Evolutionary conservation across 371 early-diverging fungal species (phyloP).

Genomic region (Nematocida major): DNA sequence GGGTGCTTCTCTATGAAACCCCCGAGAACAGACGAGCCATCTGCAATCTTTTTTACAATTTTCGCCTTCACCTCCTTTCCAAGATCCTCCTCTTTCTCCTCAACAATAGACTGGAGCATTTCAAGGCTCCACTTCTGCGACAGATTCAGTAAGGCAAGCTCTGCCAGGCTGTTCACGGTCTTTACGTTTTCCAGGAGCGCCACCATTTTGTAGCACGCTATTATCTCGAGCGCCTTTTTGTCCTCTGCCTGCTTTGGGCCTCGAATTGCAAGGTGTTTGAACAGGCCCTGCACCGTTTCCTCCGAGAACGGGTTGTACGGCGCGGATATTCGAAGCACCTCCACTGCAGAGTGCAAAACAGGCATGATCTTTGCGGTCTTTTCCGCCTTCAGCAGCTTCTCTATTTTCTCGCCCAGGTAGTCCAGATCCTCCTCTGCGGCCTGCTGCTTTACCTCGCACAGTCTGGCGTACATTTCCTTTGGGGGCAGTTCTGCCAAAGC

Average conservation of each 20-base stretch:
- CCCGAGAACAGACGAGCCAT: constrained; percentile 3
- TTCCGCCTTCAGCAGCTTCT: background rate
- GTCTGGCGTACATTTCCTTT: constrained; percentile 6
- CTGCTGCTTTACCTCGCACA: constrained; percentile 28
- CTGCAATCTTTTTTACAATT: constrained; percentile 30
- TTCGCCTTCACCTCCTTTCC: constrained; percentile 23
- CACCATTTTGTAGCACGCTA: constrained; percentile 37
- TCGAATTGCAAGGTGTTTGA: background rate
- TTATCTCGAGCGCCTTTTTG: constrained; percentile 14
- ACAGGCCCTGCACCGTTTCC: background rate
- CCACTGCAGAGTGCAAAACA: constrained; percentile 10
- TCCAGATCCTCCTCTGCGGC: background rate
- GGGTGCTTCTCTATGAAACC: constrained; percentile 1
- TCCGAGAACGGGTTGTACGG: constrained; percentile 21
- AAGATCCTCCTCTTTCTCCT: constrained; percentile 49
- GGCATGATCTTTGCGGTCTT: background rate
- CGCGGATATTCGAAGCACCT: constrained; percentile 29
- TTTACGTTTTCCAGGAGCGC: constrained; percentile 9
- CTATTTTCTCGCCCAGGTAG: background rate
- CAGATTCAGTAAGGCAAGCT: constrained; percentile 1
- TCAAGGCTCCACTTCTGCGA: constrained; percentile 15
- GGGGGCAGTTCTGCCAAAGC: background rate
- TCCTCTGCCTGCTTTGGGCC: constrained; percentile 15
- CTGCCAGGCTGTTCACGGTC: constrained; percentile 10
- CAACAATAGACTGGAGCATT: constrained; percentile 37